Evolutionary conservation across 1,139 yeast genomes (phyloP), one percentile per base, ranked within the genome.

Genomic region (Diutina scorzettiae): DNA sequence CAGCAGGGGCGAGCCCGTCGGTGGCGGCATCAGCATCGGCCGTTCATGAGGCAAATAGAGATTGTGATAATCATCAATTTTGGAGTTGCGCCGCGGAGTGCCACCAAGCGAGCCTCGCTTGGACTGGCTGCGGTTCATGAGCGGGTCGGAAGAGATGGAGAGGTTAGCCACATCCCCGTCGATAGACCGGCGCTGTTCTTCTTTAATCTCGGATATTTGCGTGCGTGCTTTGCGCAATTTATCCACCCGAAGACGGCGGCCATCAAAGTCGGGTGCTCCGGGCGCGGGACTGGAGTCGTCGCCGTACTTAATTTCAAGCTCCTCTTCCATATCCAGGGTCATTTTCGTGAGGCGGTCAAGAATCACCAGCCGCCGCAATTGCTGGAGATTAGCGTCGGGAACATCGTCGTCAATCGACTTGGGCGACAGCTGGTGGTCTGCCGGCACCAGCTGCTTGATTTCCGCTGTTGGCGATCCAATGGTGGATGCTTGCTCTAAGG

Each of bases 281-380:
- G 33, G 30, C 16, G 20, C n/a, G 9, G 39, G 14, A 16, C 19
- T 16, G 9, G 7, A 45, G 32, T 47, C 50, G 24, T 43, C 31
- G 27, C 51, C 53, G 20, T 52, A 55, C 39, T 56, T 57, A 42
- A 49, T 46, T 18, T 49, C 51, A 14, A 62, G 46, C 44, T 62
- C 66, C 43, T 63, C 62, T 47, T 64, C 63, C 17, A 65, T 64
- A 44, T 66, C 71, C 8, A 62, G 57, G 0, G 73, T 67, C 18
- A 67, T 67, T 46, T 65, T 62, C 21, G 63, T 62, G 41, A 68
- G 55, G 32, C 66, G 53, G 43, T 66, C 71, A 41, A 68, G 55
- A 23, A 67, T 63, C 24, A 62, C 61, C 2, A 70, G 62, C 12
- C 40, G 30, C 16, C 32, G 30, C 20, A 37, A 37, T 18, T 25